Evolutionary conservation across 2,329 filamentous ascomycete species (phyloP).

Genomic region (Aspergillus candidus): DNA sequence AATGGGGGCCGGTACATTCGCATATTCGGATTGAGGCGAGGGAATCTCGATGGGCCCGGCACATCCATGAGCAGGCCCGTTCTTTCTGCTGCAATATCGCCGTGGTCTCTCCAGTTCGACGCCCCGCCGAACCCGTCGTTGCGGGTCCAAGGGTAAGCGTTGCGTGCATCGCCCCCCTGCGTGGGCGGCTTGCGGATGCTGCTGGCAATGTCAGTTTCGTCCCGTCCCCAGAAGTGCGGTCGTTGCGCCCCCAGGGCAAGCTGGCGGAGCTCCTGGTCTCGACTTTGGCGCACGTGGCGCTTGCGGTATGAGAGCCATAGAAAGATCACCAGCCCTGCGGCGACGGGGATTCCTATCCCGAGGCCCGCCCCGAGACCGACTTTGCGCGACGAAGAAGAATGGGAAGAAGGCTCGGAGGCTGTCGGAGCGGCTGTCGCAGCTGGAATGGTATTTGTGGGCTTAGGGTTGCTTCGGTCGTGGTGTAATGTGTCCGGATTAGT

Average conservation of each 20-base stretch:
- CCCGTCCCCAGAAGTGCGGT: slow-evolving; percentile 36
- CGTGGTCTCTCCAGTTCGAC: slow-evolving; percentile 22
- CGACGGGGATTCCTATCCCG: slow-evolving; percentile 55
- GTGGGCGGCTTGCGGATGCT: slow-evolving; percentile 29
- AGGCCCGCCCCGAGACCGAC: slow-evolving; percentile 60
- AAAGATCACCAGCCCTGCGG: slow-evolving; percentile 44
- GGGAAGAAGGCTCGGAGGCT: slow-evolving; percentile 9
- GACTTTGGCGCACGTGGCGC: slow-evolving; percentile 35
- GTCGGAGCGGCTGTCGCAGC: not conserved
- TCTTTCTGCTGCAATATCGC: slow-evolving; percentile 32
- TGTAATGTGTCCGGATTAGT: slow-evolving; percentile 35
- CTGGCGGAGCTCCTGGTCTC: slow-evolving; percentile 52
- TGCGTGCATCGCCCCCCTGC: slow-evolving; percentile 14
- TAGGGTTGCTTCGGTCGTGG: too few relatives aligned
- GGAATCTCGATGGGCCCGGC: slow-evolving; percentile 34
- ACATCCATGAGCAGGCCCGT: slow-evolving; percentile 39
- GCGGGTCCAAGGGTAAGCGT: slow-evolving; percentile 26
- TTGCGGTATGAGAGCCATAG: slow-evolving; percentile 49
- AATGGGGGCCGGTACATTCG: slow-evolving; percentile 36
- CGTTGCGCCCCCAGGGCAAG: slow-evolving; percentile 48
- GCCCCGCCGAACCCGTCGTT: slow-evolving; percentile 16
- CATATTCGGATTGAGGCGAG: slow-evolving; percentile 35
- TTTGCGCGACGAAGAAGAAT: slow-evolving; percentile 35
- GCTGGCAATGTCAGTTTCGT: slow-evolving; percentile 35
- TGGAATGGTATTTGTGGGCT: too few relatives aligned